Percentiles rank a stretch among this genome's conserved stretches.
These are phyloP conservation scores for Ogataea hybrid DNA, from an alignment of 1,139 yeast genomes.

Conservation along the genomic window DNA sequence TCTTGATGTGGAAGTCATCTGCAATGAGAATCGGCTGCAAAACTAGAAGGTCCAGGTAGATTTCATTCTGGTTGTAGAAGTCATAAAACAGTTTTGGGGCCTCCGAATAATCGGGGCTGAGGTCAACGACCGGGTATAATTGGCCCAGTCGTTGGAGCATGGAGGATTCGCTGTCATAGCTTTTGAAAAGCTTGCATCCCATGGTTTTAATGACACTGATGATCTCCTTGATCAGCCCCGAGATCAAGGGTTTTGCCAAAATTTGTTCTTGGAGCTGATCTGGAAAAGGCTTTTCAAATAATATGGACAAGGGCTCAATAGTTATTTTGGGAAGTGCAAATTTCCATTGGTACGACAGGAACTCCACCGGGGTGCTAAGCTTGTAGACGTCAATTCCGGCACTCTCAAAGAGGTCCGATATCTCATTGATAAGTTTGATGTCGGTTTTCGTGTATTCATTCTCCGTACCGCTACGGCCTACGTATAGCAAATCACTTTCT, in stretches of 20 bases:
- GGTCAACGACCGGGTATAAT: constrained; percentile 38
- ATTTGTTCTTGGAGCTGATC: constrained; percentile 58
- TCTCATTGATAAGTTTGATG: constrained; percentile 30
- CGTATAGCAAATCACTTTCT: constrained; percentile 34
- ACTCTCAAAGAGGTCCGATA: constrained; percentile 34
- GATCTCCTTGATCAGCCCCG: constrained; percentile 76
- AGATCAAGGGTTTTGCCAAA: constrained; percentile 77
- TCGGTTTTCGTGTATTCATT: constrained; percentile 28
- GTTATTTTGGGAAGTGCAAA: constrained; percentile 76
- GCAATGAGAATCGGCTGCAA: constrained; percentile 85
- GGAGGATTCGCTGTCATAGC: constrained; percentile 61
- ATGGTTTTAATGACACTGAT: constrained; percentile 71
- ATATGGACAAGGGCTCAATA: constrained; percentile 69
- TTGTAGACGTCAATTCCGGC: constrained; percentile 43
- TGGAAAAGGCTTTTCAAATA: constrained; percentile 71
- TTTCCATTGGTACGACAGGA: constrained; percentile 79
- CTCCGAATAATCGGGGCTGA: constrained; percentile 37
- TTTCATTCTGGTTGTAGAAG: constrained; percentile 50
- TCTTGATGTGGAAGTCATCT: constrained; percentile 79
- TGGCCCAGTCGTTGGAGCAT: constrained; percentile 54
- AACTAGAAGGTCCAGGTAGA: constrained; percentile 70
- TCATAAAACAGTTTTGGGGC: constrained; percentile 60
- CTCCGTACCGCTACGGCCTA: constrained; percentile 34
- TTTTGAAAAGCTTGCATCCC: constrained; percentile 70
- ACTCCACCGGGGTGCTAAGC: constrained; percentile 55